These are phyloP conservation scores for Elymus sibiricus DNA, from an alignment of 176 grass and related monocot species.

Conservation along the genomic window DNA sequence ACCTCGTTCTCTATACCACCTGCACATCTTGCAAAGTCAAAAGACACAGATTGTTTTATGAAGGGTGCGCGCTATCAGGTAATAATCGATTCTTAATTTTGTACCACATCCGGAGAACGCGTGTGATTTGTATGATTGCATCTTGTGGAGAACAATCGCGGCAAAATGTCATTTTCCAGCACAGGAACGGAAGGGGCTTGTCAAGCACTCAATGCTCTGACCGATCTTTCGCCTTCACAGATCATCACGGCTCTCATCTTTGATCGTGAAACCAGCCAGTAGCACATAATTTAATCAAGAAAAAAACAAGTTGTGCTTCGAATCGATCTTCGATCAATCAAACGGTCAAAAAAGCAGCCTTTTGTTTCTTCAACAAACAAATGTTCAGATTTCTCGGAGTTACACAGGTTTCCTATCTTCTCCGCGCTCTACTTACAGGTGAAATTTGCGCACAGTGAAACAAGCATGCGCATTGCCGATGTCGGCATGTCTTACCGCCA, in stretches of 20 bases:
- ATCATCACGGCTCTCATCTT: not conserved
- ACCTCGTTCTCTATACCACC: not conserved
- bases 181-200: not conserved
- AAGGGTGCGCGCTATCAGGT: not conserved
- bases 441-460: not conserved
- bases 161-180: not conserved
- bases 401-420: no score
- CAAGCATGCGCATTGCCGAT: not conserved
- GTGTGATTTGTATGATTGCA: not conserved
- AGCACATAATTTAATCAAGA: not conserved
- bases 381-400: not conserved
- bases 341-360: not conserved
- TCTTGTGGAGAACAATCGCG: not conserved
- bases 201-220: not conserved
- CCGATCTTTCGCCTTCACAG: not conserved
- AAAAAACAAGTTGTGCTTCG: not conserved
- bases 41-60: not conserved
- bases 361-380: not conserved
- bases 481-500: conserved; percentile 5
- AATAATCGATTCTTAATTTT: not conserved
- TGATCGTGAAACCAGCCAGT: not conserved
- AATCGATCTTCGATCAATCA: not conserved
- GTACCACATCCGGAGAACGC: not conserved
- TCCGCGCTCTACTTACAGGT: no score
- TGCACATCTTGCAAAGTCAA: conserved; percentile 8